Conservation (phyloP, 768 basidiomycete species). For the Podaxis sp. region DNA sequence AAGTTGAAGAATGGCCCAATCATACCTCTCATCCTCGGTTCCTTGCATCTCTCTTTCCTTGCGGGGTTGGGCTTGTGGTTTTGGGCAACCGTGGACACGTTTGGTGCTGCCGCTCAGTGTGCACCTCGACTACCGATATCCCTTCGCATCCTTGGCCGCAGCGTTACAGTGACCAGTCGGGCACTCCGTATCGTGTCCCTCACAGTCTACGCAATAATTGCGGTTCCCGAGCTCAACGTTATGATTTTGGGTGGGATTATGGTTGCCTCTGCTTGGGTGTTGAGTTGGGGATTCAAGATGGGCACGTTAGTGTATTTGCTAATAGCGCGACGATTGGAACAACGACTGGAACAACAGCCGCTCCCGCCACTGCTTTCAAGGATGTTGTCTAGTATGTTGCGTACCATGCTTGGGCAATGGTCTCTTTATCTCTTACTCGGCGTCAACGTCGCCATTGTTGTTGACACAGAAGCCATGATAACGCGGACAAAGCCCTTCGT, state of each 20-base stretch:
- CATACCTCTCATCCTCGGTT: background rate
- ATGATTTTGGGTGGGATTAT: background rate
- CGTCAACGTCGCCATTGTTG: background rate
- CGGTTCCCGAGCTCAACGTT: constrained; percentile 5
- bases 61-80: constrained; percentile 15
- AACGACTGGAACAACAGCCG: too few relatives aligned
- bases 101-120: background rate
- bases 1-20: background rate
- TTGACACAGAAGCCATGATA: background rate
- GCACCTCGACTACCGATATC: background rate
- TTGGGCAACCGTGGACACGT: constrained; percentile 9
- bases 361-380: too few relatives aligned
- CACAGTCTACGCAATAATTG: background rate
- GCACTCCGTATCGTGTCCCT: constrained; percentile 5
- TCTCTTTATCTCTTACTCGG: background rate
- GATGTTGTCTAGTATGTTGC: too few relatives aligned
- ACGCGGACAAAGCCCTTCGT: background rate
- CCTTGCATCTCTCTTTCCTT: constrained; percentile 15
- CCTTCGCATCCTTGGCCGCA: background rate
- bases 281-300: too few relatives aligned
- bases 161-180: background rate
- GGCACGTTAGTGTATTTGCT: too few relatives aligned
- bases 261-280: too few relatives aligned
- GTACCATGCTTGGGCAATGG: too few relatives aligned
- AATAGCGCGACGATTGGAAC: too few relatives aligned